Evolutionary conservation across 2,329 filamentous ascomycete genomes (phyloP), one percentile per base, ranked within the genome.

Genomic region (Colletotrichum horii): DNA sequence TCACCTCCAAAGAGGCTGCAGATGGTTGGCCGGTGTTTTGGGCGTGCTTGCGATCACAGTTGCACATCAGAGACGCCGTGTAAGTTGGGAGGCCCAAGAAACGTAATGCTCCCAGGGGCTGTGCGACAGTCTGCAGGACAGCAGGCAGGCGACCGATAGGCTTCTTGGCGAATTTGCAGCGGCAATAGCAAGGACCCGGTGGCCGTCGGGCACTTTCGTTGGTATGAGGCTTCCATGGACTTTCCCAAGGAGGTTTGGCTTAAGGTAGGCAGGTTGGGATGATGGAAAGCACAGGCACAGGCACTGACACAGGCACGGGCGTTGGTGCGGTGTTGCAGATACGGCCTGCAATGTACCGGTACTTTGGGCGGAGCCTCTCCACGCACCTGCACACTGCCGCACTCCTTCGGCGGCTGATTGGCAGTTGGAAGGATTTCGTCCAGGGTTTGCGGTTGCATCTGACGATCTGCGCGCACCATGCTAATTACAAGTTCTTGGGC

Each of bases 361-460:
- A 72, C 72, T 32, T 75, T 22, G 24, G n/a, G 72, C 68, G 72
- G 72, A 61, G 67, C 66, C 36, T 55, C 67, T 58, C 48, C 22
- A 24, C 34, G 22, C 26, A 32, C 24, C 48, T 19, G n/a, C 52
- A 19, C 26, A 68, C 32, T 55, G 28, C 68, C 72, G 61, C 71
- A 69, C 52, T 38, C 60, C 22, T 36, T 48, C 68, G 19, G 60
- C 61, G 48, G 68, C 32, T 70, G 56, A 64, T 32, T 34, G 48
- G 66, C 36, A 68, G 43, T 34, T 24, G 65, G 43, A 60, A 14
- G 19, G 66, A 64, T 64, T 64, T 36, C 22, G 66, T 58, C 48
- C 66, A 30, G 66, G 66, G 32, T 58, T 22, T 22, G 48, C n/a
- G 3, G 30, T 36, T 34, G 52, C 14, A 58, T 56, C 28, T 67